These are phyloP conservation scores for Primulina tabacum DNA, from an alignment of 257 asterid species.

Conservation along the genomic window DNA sequence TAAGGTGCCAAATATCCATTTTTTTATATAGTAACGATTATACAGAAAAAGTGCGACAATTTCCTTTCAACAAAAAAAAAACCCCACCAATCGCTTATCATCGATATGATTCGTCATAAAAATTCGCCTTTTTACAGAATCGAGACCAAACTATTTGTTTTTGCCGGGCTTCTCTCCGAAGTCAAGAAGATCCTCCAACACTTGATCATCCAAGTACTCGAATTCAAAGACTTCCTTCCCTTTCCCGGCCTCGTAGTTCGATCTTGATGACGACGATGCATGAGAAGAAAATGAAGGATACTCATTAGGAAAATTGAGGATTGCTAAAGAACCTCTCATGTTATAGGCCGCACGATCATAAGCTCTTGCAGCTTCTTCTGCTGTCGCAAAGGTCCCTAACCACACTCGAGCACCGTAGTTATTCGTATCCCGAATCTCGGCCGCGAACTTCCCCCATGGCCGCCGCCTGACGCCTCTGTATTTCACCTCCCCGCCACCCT, in stretches of 20 bases:
- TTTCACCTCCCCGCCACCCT: slow-evolving; percentile 31
- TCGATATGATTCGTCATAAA: background rate
- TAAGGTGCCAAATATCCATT: background rate
- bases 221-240: slow-evolving; percentile 38
- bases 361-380: slow-evolving; percentile 74
- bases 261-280: background rate
- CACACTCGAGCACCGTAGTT: slow-evolving; percentile 54
- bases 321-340: slow-evolving; percentile 56
- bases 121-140: background rate
- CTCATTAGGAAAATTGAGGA: slow-evolving; percentile 68
- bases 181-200: slow-evolving; percentile 47
- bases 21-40: background rate
- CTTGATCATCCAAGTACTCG: slow-evolving; percentile 42
- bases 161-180: slow-evolving; percentile 22
- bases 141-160: background rate
- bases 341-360: slow-evolving; percentile 60
- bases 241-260: slow-evolving; percentile 22
- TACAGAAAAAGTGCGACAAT: background rate
- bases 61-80: background rate
- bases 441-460: slow-evolving; percentile 80
- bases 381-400: slow-evolving; percentile 70
- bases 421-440: slow-evolving; percentile 63
- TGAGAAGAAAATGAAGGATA: slow-evolving; percentile 34
- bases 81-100: background rate
- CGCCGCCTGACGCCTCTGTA: slow-evolving; percentile 67